These are phyloP conservation scores for Clarkia xantiana DNA, from an alignment of 345 rosid species.

Conservation along the genomic window DNA sequence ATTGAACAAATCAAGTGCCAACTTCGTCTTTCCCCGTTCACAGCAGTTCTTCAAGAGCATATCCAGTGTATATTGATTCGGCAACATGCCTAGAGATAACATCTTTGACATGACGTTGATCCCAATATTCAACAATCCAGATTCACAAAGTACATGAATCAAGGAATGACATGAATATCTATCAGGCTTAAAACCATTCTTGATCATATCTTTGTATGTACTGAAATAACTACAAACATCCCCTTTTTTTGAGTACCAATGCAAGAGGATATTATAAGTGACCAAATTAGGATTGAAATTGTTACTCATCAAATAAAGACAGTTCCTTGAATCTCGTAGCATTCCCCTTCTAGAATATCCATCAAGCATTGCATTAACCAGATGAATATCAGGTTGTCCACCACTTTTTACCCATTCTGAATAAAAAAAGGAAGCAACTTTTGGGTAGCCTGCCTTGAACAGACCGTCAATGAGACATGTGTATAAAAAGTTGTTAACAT, in stretches of 20 bases:
- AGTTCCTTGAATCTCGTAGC: slow-evolving; percentile 20
- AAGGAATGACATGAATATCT: slow-evolving; percentile 53
- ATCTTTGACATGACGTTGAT: slow-evolving; percentile 47
- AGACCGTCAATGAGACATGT: slow-evolving; percentile 60
- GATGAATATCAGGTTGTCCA: slow-evolving; percentile 33
- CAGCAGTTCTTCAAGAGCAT: slow-evolving; percentile 45
- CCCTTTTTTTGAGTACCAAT: slow-evolving; percentile 52
- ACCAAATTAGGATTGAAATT: slow-evolving; percentile 34
- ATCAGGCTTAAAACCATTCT: slow-evolving; percentile 40
- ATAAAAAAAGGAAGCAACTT: slow-evolving; percentile 28
- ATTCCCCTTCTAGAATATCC: slow-evolving; percentile 59
- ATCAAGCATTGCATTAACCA: slow-evolving; percentile 38
- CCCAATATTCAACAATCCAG: slow-evolving; percentile 45
- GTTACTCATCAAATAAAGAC: slow-evolving; percentile 32
- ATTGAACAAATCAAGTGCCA: slow-evolving; percentile 38
- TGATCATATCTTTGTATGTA: slow-evolving; percentile 33
- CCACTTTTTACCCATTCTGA: slow-evolving; percentile 38
- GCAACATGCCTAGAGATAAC: slow-evolving; percentile 32
- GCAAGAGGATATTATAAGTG: slow-evolving; percentile 67
- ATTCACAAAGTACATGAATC: slow-evolving; percentile 50
- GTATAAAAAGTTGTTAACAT: slow-evolving; percentile 27
- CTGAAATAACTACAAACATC: slow-evolving; percentile 30
- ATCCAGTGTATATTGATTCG: slow-evolving; percentile 40
- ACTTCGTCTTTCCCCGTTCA: slow-evolving; percentile 24
- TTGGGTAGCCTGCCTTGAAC: slow-evolving; percentile 57